These are phyloP conservation scores for Colletotrichum sp. DNA, from an alignment of 2,329 filamentous ascomycete species.

Conservation along the genomic window DNA sequence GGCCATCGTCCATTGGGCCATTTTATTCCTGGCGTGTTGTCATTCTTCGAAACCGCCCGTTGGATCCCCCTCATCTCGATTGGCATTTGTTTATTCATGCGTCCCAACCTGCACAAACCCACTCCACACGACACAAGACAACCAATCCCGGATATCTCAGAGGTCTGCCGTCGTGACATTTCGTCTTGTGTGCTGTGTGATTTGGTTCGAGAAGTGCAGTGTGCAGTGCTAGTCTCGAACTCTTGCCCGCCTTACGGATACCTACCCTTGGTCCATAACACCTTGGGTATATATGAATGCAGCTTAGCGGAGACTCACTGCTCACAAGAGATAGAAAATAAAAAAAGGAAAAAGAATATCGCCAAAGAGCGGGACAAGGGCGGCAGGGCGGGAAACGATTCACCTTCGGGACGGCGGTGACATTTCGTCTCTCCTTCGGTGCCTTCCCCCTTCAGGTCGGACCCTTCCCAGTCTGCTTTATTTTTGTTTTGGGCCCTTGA, in stretches of 20 bases:
- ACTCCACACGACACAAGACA: not conserved
- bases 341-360: not conserved
- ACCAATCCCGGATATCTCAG: not conserved
- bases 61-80: slow-evolving; percentile 10
- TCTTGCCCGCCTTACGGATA: not conserved
- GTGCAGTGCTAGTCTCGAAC: not conserved
- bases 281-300: not conserved
- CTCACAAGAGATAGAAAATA: too few relatives aligned
- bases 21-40: not conserved
- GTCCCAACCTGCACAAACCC: not conserved
- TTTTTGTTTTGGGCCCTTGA: not conserved
- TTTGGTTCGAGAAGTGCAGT: not conserved
- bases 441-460: not conserved
- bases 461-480: not conserved
- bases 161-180: not conserved
- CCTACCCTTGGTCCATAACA: not conserved
- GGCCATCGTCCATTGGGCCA: not conserved
- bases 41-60: not conserved
- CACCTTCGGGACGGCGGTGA: not conserved
- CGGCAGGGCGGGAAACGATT: not conserved
- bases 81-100: slow-evolving; percentile 21
- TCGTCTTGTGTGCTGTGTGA: not conserved
- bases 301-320: not conserved
- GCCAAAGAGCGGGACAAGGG: not conserved
- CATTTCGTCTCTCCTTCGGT: not conserved